Evolutionary conservation across 1,139 yeast genomes (phyloP), one percentile per base, ranked within the genome.

Genomic region (Sugiyamaella castrensis): DNA sequence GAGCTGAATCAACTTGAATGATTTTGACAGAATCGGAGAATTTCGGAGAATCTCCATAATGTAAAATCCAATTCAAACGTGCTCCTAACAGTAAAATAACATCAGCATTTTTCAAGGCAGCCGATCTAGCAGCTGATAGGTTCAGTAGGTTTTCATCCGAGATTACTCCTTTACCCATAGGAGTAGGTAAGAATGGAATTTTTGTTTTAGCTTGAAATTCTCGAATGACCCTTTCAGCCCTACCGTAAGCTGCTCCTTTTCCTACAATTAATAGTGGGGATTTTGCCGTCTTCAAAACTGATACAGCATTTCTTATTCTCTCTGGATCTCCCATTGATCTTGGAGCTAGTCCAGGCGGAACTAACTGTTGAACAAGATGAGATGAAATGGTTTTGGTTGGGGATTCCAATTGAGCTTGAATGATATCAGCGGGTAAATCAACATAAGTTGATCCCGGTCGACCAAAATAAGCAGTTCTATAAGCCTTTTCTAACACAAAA

Each of bases 101-200:
- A 56, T 81, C 86, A 0, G 86, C 80, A 2, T 66, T 57, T 53
- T 69, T 71, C 54, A 82, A 66, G 0, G 80, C 84, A 12, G 71
- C 68, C 0, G 85, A 78, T 49, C 87, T 69, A 2, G 84, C 84
- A 1, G 84, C 78, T 0, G 83, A 75, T 12, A 79, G 72, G 56
- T 81, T 82, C 37, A 71, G 59, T 0, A 59, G 61, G 41, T 70
- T 67, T 4, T 65, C 58, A 57, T 82, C 87, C 0, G 78, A 71
- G 0, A 82, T 64, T 0, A 82, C 79, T n/a, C 87, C 87, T 62
- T 82, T 82, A 1, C 84, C 87, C 87, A 82, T 82, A 2, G 87
- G 87, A 0, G 87, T 81, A 10, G 87, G 85, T 44, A 82, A 59
- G 55, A 82, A 82, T 1, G 84, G 79, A 1, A 81, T 49, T 11